A percentile compares a stretch with the other conserved stretches of the same genome.
Conservation (phyloP, 768 basidiomycete genomes). For the Candolleomyces efflorescens region DNA sequence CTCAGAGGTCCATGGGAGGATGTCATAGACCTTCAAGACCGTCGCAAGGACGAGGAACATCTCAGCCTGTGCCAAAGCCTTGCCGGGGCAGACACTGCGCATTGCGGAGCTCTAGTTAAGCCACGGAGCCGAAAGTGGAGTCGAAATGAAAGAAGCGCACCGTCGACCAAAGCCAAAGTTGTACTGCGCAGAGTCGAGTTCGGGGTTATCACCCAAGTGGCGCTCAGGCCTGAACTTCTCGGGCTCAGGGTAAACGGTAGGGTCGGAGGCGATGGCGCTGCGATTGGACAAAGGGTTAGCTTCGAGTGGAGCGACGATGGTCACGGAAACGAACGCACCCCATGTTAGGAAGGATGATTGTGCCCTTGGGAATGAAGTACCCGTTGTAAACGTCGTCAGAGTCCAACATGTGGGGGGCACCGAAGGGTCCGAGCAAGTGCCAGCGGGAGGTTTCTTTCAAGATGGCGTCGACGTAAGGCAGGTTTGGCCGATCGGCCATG, state of each 20-base stretch:
- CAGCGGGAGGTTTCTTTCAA: constrained; percentile 22
- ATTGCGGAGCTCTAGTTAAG: background rate
- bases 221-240: background rate
- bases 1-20: background rate
- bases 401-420: constrained; percentile 9
- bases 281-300: background rate
- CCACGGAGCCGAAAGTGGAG: background rate
- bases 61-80: constrained; percentile 1
- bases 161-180: constrained; percentile 1
- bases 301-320: background rate
- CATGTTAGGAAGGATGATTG: background rate
- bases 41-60: constrained; percentile 1
- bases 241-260: background rate
- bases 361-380: background rate
- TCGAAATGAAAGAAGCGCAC: background rate
- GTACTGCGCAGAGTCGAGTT: background rate
- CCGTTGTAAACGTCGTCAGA: background rate
- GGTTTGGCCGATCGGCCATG: constrained; percentile 17
- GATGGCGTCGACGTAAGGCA: constrained; percentile 24
- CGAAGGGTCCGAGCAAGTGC: constrained; percentile 14
- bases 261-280: constrained; percentile 1
- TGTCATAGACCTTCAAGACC: background rate
- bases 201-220: background rate
- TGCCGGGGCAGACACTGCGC: background rate
- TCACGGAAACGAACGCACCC: background rate